Conservation (phyloP, 2,329 filamentous ascomycete species). For the Exophiala oligosperma region DNA sequence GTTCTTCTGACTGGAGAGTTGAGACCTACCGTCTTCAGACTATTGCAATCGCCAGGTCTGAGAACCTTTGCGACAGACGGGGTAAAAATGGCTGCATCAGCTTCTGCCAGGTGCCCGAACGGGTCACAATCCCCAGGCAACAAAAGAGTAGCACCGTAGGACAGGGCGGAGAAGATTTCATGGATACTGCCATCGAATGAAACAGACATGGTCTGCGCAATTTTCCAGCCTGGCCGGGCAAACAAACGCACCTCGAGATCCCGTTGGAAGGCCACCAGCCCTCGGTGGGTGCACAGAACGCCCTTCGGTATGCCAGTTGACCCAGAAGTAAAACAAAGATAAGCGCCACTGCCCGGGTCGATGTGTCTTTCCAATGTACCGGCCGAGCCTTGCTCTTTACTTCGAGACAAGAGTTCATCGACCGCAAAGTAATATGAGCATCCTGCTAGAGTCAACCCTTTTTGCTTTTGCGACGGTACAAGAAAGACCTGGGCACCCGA, state of each 20-base stretch:
- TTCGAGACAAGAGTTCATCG: slow-evolving; percentile 7
- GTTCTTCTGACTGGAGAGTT: neutral
- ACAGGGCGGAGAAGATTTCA: slow-evolving; percentile 43
- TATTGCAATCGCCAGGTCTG: slow-evolving; percentile 35
- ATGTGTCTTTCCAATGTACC: neutral
- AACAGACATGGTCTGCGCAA: slow-evolving; percentile 45
- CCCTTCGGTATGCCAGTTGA: slow-evolving; percentile 48
- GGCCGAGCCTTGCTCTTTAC: too few relatives aligned
- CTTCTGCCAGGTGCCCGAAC: slow-evolving; percentile 34
- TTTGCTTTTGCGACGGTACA: slow-evolving; percentile 17
- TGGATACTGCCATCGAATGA: slow-evolving; percentile 48
- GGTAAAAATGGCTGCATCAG: slow-evolving; percentile 39
- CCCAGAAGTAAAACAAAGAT: slow-evolving; percentile 48
- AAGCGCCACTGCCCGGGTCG: slow-evolving; percentile 31
- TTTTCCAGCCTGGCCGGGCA: slow-evolving; percentile 34
- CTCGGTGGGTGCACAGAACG: slow-evolving; percentile 38
- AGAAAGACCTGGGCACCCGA: slow-evolving; percentile 32
- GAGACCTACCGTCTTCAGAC: slow-evolving; percentile 27
- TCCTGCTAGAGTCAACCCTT: slow-evolving; percentile 13
- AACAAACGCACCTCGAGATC: slow-evolving; percentile 36
- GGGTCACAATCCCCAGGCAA: slow-evolving; percentile 30
- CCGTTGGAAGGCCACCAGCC: slow-evolving; percentile 39
- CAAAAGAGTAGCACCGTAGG: slow-evolving; percentile 42
- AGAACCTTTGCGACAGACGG: slow-evolving; percentile 40
- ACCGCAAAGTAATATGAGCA: slow-evolving; percentile 22